Base-by-base conservation (phyloP, 2,329 filamentous ascomycete species). In the Botrytis squamosa region DNA sequence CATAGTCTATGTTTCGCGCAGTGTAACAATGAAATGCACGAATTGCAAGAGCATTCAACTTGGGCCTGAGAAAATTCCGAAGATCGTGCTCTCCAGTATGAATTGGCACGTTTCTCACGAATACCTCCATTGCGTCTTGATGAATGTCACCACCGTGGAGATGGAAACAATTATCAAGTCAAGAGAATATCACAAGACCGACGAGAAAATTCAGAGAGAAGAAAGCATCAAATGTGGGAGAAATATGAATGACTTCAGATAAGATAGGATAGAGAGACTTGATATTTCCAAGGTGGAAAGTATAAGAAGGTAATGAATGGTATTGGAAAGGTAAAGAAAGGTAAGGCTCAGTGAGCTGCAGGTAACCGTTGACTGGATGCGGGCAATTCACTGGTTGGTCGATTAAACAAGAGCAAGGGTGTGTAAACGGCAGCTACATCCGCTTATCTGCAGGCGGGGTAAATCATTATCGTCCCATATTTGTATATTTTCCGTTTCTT, bases 11-110 rank as follows among this genome's bases (percentile, higher is more conserved):
- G 49, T 78, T 80, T 22, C 75, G 78, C 6, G 81, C 78, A 75
- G 87, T 88, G 46, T 84, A 81, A 64, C 84, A 84, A 64, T 85
- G 80, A 75, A 83, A 87, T 44, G 81, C 78, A 6, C 80, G 70
- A 72, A 88, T 84, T 1, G 79, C 80, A 12, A 85, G 82, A 1
- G 78, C 73, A 9, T 71, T 74, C 10, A 88, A 79, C 22, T 80
- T 78, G 0, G 81, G 79, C 29, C 80, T 78, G 22, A 88, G 82
- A 65, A 82, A 84, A 0, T 81, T 76, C 25, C 80, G 79, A 18
- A 88, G 75, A 59, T 84, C 81, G 42, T 84, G 81, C 25, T 83
- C 80, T 16, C 84, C 86, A 42, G 82, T 78, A 33, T 84, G 79
- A 4, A 76, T 49, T 1, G 85, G 85, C 0, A 88, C 77, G 67